Evolutionary conservation across 768 basidiomycete genomes (phyloP).

Genomic region (Boletus sensibilis): DNA sequence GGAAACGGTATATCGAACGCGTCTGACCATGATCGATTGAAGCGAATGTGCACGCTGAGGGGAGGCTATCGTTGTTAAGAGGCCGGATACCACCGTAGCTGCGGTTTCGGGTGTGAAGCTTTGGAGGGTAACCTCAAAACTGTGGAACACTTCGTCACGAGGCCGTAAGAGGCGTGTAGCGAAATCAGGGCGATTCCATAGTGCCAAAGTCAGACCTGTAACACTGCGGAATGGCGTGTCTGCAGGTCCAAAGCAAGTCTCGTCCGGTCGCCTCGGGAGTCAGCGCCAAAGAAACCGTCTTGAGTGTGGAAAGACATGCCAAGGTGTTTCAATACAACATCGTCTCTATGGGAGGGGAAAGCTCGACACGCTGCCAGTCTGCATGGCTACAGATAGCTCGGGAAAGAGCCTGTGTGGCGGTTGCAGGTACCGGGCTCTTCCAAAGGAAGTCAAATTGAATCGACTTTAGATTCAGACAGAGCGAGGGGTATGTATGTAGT

Average conservation of each 20-base stretch:
- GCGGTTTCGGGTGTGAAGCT: too few relatives aligned
- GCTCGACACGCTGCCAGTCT: too few relatives aligned
- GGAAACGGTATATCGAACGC: background rate
- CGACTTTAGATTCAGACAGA: constrained; percentile 2
- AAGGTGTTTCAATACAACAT: constrained; percentile 1
- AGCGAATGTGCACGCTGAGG: constrained; percentile 7
- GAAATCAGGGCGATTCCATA: background rate
- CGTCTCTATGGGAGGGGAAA: background rate
- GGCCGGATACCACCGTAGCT: background rate
- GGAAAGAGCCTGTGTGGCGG: background rate
- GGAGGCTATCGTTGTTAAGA: background rate
- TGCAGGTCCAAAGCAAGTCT: too few relatives aligned
- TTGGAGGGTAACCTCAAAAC: background rate
- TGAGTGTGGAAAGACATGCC: background rate
- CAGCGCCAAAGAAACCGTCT: background rate
- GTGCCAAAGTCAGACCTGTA: background rate
- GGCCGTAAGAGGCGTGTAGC: background rate
- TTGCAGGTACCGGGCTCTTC: too few relatives aligned
- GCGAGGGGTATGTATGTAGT: too few relatives aligned
- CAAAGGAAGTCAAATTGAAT: background rate
- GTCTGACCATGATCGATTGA: background rate
- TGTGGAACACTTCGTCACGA: background rate
- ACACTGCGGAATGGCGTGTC: constrained; percentile 4
- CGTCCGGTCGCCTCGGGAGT: background rate
- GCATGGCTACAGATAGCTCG: background rate